These are phyloP conservation scores for Paecilomyces formosus DNA, from an alignment of 2,329 filamentous ascomycete species.

Conservation along the genomic window DNA sequence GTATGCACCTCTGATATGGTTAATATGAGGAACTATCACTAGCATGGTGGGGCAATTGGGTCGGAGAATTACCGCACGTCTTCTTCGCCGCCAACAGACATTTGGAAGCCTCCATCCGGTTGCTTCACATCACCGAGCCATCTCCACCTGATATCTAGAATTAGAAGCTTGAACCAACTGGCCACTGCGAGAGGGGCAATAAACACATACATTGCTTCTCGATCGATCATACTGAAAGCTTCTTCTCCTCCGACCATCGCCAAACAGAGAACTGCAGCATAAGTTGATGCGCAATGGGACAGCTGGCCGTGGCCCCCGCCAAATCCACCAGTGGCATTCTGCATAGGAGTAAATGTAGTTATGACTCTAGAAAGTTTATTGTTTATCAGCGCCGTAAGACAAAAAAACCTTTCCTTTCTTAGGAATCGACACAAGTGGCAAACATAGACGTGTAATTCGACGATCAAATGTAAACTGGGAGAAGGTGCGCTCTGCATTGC, in stretches of 20 bases:
- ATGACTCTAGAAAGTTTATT: constrained; percentile 44
- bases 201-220: constrained; percentile 58
- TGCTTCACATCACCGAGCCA: constrained; percentile 87
- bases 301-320: constrained; percentile 88
- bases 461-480: neutral
- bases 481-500: constrained; percentile 10
- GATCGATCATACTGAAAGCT: constrained; percentile 68
- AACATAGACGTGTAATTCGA: neutral
- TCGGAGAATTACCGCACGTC: constrained; percentile 65
- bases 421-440: neutral
- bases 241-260: constrained; percentile 69
- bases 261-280: constrained; percentile 73
- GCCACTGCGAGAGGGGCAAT: neutral
- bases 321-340: constrained; percentile 78
- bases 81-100: constrained; percentile 80
- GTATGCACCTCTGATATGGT: constrained; percentile 66
- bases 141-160: constrained; percentile 54
- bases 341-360: constrained; percentile 69
- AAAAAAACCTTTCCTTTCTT: neutral
- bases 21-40: constrained; percentile 11
- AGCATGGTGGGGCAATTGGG: constrained; percentile 6
- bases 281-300: constrained; percentile 82
- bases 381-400: neutral
- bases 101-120: constrained; percentile 78
- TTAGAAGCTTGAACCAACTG: constrained; percentile 13